phyloP scores from a whole-genome alignment of 768 basidiomycete genomes.

The Leccinum broughii region DNA sequence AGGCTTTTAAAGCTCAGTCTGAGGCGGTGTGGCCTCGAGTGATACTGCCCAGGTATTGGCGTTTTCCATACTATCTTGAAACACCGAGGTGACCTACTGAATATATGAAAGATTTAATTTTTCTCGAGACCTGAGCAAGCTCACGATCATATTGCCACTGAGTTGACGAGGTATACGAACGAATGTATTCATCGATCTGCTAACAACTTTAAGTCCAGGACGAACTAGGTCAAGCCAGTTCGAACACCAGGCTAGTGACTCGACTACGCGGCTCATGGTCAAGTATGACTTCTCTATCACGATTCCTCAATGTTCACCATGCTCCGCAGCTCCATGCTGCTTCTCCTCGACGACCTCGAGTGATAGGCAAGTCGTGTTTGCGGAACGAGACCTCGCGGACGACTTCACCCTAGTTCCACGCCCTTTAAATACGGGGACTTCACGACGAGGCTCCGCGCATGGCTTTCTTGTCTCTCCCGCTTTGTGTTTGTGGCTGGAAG shows the following conservation, averaged over 20 bases:
- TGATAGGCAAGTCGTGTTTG: conserved; percentile 21
- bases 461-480: conserved; percentile 26
- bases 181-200: background rate
- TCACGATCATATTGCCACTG: background rate
- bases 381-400: conserved; percentile 21
- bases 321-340: conserved; percentile 25
- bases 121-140: background rate
- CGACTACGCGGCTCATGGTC: conserved; percentile 2
- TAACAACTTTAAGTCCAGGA: background rate
- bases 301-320: conserved; percentile 9
- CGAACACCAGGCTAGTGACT: conserved; percentile 1
- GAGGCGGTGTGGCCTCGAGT: conserved; percentile 12
- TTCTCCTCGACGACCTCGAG: conserved; percentile 23
- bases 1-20: background rate
- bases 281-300: conserved; percentile 15
- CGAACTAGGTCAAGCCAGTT: conserved; percentile 11
- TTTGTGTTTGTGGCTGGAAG: conserved; percentile 24
- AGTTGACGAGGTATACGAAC: background rate
- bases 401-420: conserved; percentile 18
- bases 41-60: background rate
- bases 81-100: background rate
- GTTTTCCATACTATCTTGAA: conserved; percentile 1
- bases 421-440: conserved; percentile 29
- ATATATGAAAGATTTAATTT: background rate
- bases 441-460: conserved; percentile 17